These are phyloP conservation scores for Lentinula boryana DNA, from an alignment of 768 basidiomycete species.

Conservation along the genomic window DNA sequence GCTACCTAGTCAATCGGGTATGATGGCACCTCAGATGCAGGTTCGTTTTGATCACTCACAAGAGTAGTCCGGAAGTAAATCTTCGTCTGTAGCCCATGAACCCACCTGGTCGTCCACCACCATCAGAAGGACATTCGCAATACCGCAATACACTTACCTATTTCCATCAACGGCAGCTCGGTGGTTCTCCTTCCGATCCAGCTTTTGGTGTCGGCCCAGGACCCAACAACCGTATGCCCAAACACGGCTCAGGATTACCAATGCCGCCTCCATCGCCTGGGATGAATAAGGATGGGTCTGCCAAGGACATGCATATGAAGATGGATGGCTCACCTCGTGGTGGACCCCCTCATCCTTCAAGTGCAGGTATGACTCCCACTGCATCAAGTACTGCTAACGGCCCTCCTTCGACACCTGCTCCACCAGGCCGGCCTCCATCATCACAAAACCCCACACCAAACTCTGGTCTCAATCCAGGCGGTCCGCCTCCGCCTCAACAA, in stretches of 20 bases:
- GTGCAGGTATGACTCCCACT: conserved; percentile 21
- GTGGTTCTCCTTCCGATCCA: conserved; percentile 27
- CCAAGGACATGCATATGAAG: conserved; percentile 19
- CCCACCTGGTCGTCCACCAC: conserved; percentile 2
- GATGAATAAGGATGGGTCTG: conserved; percentile 23
- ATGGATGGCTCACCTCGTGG: conserved; percentile 40
- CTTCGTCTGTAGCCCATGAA: neutral
- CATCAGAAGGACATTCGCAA: neutral
- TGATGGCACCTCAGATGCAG: conserved; percentile 34
- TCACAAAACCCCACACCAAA: conserved; percentile 18
- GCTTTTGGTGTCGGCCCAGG: conserved; percentile 22
- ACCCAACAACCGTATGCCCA: conserved; percentile 24
- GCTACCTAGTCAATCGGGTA: conserved; percentile 23
- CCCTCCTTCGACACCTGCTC: conserved; percentile 14
- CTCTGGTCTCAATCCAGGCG: conserved; percentile 8
- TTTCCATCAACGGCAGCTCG: conserved; percentile 23
- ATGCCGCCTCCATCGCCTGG: conserved; percentile 52
- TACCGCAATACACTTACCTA: conserved; percentile 27
- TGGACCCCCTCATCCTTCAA: conserved; percentile 13
- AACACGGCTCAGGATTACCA: conserved; percentile 23
- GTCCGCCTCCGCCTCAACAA: neutral
- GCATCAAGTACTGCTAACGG: conserved; percentile 12
- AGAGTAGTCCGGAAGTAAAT: neutral
- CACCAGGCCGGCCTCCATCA: neutral
- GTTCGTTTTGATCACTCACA: conserved; percentile 6